phyloP scores from a whole-genome alignment of 1,284 basidiomycete genomes.

The Cryptococcus hybrid region DNA sequence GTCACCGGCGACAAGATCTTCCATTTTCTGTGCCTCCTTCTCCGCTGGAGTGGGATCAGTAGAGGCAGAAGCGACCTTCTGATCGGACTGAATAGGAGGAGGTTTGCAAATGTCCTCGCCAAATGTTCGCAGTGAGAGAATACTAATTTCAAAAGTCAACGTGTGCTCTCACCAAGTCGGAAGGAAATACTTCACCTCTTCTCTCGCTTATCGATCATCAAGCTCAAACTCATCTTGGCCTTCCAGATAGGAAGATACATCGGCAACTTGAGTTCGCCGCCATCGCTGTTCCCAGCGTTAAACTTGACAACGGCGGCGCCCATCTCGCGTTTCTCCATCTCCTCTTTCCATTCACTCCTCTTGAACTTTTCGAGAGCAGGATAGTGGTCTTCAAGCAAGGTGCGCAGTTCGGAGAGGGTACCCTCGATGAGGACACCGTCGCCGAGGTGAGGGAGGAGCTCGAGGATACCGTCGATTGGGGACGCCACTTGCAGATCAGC shows the following conservation, averaged over 20 bases:
- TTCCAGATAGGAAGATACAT: conserved; percentile 87
- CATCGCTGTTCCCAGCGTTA: conserved; percentile 57
- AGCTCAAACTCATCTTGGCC: conserved; percentile 73
- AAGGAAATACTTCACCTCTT: conserved; percentile 63
- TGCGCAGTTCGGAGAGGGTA: conserved; percentile 60
- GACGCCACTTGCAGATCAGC: conserved; percentile 58
- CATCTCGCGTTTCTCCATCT: conserved; percentile 28
- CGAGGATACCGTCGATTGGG: conserved; percentile 83
- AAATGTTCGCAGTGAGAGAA: conserved; percentile 44
- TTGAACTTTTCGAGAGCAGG: conserved; percentile 68
- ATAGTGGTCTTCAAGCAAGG: conserved; percentile 70
- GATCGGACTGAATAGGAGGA: conserved; percentile 20
- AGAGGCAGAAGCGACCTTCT: conserved; percentile 4
- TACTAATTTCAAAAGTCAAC: conserved; percentile 18
- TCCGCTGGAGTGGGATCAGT: conserved; percentile 5
- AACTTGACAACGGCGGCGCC: conserved; percentile 76
- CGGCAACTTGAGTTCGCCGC: conserved; percentile 63
- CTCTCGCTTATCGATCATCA: conserved; percentile 93
- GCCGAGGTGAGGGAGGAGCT: conserved; percentile 75
- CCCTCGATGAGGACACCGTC: conserved; percentile 62
- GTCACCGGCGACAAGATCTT: conserved; percentile 26
- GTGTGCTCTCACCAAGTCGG: neutral
- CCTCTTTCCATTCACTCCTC: conserved; percentile 50
- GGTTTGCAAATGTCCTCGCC: conserved; percentile 45
- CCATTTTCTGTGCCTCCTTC: conserved; percentile 13